A percentile compares a stretch with the other conserved stretches of the same genome.
phyloP scores from a whole-genome alignment of 192 early-diverging fungal genomes.

The Linnemannia elongata region DNA sequence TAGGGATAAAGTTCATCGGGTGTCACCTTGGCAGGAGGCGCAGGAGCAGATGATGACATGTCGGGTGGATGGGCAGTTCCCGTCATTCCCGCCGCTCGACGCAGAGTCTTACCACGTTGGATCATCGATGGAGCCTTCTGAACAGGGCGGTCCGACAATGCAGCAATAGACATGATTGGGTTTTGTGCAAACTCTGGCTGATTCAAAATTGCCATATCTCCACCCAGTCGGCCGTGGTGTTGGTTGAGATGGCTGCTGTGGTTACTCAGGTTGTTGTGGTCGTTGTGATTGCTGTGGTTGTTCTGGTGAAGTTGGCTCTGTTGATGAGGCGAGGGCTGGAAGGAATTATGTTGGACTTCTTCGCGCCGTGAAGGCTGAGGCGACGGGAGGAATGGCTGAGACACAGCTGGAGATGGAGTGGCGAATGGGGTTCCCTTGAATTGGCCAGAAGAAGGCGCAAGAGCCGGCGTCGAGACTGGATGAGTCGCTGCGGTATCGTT shows the following conservation, averaged over 20 bases:
- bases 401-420: background rate
- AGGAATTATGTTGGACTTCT: constrained; percentile 19
- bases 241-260: constrained; percentile 6
- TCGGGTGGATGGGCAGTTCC: constrained; percentile 13
- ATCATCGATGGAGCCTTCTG: constrained; percentile 49
- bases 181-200: constrained; percentile 40
- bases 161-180: constrained; percentile 48
- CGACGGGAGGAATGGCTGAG: constrained; percentile 16
- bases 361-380: background rate
- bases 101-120: constrained; percentile 38
- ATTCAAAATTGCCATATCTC: constrained; percentile 37
- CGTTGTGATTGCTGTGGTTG: constrained; percentile 4
- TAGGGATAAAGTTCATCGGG: constrained; percentile 47
- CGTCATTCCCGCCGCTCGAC: constrained; percentile 44
- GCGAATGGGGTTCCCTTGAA: background rate
- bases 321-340: background rate
- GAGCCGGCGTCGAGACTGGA: background rate
- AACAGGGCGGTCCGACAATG: constrained; percentile 29
- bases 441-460: background rate
- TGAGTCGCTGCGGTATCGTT: background rate
- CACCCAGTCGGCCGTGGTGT: constrained; percentile 44
- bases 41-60: background rate
- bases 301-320: background rate
- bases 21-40: constrained; percentile 21
- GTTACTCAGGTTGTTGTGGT: constrained; percentile 22